Evolutionary conservation across 2,329 filamentous ascomycete species (phyloP).

Genomic region (Stromatinia cepivora): DNA sequence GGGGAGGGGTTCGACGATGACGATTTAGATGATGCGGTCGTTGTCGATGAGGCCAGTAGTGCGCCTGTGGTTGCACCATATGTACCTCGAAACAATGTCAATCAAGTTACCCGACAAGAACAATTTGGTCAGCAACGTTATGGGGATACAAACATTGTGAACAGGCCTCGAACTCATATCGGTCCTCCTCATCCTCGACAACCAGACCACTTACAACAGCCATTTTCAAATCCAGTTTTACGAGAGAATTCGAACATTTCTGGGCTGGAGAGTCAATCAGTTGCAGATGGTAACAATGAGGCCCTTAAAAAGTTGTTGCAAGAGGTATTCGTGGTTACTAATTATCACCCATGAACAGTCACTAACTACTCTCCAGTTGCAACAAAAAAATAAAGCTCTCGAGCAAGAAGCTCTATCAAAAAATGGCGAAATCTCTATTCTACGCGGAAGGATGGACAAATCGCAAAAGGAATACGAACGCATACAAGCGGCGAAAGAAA

Average conservation of each 20-base stretch:
- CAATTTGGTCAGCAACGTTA: slow-evolving; percentile 34
- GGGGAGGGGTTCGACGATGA: slow-evolving; percentile 42
- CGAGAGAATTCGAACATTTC: slow-evolving; percentile 28
- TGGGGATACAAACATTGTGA: slow-evolving; percentile 23
- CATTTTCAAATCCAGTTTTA: slow-evolving; percentile 17
- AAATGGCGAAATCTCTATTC: slow-evolving; percentile 70
- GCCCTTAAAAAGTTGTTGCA: slow-evolving; percentile 34
- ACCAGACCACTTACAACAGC: slow-evolving; percentile 11
- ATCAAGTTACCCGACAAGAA: slow-evolving; percentile 30
- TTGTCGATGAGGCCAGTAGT: slow-evolving; percentile 44
- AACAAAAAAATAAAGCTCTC: slow-evolving; percentile 56
- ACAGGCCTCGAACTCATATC: slow-evolving; percentile 24
- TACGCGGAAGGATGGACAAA: slow-evolving; percentile 69
- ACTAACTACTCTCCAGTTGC: slow-evolving; percentile 34
- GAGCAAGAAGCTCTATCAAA: slow-evolving; percentile 61
- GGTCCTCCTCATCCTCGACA: slow-evolving; percentile 26
- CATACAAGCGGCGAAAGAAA: slow-evolving; percentile 61
- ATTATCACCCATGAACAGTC: not conserved
- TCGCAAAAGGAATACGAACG: slow-evolving; percentile 61
- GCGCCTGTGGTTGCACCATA: slow-evolving; percentile 29
- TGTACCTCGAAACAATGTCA: slow-evolving; percentile 27
- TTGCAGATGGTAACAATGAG: slow-evolving; percentile 27
- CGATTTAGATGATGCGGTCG: slow-evolving; percentile 56
- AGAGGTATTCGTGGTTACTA: slow-evolving; percentile 31
- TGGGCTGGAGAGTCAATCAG: slow-evolving; percentile 28